Evolutionary conservation across 1,284 basidiomycete genomes (phyloP).

Genomic region (Leccinum griseonigrum): DNA sequence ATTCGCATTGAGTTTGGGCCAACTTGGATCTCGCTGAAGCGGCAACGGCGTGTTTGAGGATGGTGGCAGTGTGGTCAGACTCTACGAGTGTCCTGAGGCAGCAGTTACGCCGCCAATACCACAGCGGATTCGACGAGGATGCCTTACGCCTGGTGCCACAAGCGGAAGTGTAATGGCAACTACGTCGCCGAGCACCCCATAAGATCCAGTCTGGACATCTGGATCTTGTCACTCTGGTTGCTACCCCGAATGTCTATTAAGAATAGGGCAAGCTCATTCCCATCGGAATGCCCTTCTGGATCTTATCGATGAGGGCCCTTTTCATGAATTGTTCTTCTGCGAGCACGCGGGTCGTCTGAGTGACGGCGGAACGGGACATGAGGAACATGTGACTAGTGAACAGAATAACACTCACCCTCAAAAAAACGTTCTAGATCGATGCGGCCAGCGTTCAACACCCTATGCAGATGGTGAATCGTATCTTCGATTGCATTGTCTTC

Average conservation of each 20-base stretch:
- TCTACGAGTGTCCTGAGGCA: too few relatives aligned
- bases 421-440: conserved; percentile 92
- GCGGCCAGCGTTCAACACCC: conserved; percentile 88
- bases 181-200: conserved; percentile 37
- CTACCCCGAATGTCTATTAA: conserved; percentile 33
- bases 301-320: conserved; percentile 87
- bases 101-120: too few relatives aligned
- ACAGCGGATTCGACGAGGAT: too few relatives aligned
- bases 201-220: conserved; percentile 25
- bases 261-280: conserved; percentile 36
- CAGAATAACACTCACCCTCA: conserved; percentile 54
- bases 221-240: conserved; percentile 26
- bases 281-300: conserved; percentile 67
- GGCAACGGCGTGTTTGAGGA: too few relatives aligned
- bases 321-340: conserved; percentile 96
- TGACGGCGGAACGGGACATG: conserved; percentile 19
- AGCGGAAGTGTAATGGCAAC: conserved; percentile 28
- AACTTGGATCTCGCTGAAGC: too few relatives aligned
- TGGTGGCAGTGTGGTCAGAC: too few relatives aligned
- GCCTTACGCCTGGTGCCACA: too few relatives aligned
- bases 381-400: conserved; percentile 23
- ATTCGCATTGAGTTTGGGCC: too few relatives aligned
- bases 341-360: conserved; percentile 79
- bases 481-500: conserved; percentile 99
- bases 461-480: conserved; percentile 94